Percentiles rank a stretch among this genome's conserved stretches.
phyloP scores from a whole-genome alignment of 116 monocot genomes.

The Posidonia oceanica region DNA sequence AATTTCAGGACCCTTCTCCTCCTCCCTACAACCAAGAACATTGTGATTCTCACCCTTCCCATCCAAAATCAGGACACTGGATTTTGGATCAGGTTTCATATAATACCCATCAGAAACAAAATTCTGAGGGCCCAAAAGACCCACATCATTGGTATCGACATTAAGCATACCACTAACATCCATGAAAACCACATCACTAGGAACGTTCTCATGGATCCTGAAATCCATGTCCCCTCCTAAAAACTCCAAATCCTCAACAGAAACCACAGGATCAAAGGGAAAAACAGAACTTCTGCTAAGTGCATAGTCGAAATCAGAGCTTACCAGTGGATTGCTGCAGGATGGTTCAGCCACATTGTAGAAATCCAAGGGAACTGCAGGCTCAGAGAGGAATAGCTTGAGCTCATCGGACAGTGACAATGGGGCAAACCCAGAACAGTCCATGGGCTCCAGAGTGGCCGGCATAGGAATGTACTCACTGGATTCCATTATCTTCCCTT shows the following conservation, averaged over 20 bases:
- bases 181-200: background rate
- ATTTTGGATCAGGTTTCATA: background rate
- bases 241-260: constrained; percentile 2
- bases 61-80: background rate
- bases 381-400: constrained; percentile 4
- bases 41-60: background rate
- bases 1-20: background rate
- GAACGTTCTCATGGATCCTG: background rate
- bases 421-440: constrained; percentile 6
- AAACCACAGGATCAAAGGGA: constrained; percentile 1
- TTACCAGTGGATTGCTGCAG: background rate
- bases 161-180: background rate
- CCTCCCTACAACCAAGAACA: background rate
- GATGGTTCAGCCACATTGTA: constrained; percentile 1
- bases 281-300: background rate
- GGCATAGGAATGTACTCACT: background rate
- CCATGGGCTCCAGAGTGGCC: background rate
- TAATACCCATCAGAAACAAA: background rate
- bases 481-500: background rate
- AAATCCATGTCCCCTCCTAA: constrained; percentile 4
- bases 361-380: background rate
- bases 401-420: constrained; percentile 4
- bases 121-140: background rate
- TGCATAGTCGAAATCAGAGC: constrained; percentile 2
- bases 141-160: background rate